Evolutionary conservation across 2,329 filamentous ascomycete genomes (phyloP).

Genomic region (Ilyonectria mors-panacis): DNA sequence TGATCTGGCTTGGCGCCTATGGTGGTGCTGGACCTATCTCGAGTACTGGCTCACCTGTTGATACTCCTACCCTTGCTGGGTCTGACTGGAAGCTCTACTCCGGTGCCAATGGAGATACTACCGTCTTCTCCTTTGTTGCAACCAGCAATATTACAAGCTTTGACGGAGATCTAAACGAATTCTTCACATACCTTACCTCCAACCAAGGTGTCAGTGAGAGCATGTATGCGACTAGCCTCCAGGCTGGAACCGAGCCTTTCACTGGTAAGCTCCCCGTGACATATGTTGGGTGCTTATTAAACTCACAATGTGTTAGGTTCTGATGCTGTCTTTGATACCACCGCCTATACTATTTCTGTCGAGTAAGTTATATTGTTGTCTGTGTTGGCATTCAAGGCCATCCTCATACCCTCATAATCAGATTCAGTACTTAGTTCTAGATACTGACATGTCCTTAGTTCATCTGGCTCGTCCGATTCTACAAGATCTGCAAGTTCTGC

Average conservation of each 20-base stretch:
- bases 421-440: not conserved
- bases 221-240: slow-evolving; percentile 31
- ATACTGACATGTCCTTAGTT: not conserved
- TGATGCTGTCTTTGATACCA: slow-evolving; percentile 22
- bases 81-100: slow-evolving; percentile 69
- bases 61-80: slow-evolving; percentile 66
- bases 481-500: not conserved
- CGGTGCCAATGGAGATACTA: slow-evolving; percentile 69
- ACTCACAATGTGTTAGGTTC: slow-evolving; percentile 7
- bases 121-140: slow-evolving; percentile 69
- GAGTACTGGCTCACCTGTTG: slow-evolving; percentile 25
- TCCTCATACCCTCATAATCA: not conserved
- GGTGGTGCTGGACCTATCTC: slow-evolving; percentile 71
- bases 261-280: slow-evolving; percentile 52
- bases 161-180: slow-evolving; percentile 69
- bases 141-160: slow-evolving; percentile 62
- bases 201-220: slow-evolving; percentile 56
- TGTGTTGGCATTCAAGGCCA: not conserved
- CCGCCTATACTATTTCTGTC: slow-evolving; percentile 25
- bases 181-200: slow-evolving; percentile 68
- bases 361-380: not conserved
- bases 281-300: fast-evolving
- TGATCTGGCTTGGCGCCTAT: slow-evolving; percentile 73
- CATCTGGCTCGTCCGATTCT: not conserved
- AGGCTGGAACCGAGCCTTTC: slow-evolving; percentile 68